Conservation (phyloP, 306 rosid species). For the Pterocarpus macrocarpus region DNA sequence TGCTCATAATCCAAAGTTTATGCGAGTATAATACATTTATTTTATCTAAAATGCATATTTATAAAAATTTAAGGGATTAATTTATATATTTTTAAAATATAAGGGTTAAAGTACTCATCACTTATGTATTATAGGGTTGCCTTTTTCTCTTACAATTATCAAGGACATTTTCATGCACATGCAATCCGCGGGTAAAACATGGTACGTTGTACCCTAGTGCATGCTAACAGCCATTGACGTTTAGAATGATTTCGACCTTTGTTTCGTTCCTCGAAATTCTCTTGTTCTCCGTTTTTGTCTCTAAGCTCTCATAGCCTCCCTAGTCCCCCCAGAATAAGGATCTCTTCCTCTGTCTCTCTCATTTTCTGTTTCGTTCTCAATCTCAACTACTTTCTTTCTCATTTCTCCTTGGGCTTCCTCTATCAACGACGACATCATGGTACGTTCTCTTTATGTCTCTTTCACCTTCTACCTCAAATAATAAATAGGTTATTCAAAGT, state of each 20-base stretch:
- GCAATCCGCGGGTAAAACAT: neutral
- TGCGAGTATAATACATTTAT: no score
- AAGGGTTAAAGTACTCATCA: no score
- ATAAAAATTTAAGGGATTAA: no score
- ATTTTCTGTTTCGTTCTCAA: slow-evolving; percentile 48
- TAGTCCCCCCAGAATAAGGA: slow-evolving; percentile 62
- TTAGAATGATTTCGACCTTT: slow-evolving; percentile 59
- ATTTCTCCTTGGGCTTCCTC: slow-evolving; percentile 46
- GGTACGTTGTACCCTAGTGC: neutral
- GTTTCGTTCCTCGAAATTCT: slow-evolving; percentile 73
- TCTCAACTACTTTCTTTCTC: slow-evolving; percentile 50
- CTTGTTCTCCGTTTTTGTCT: slow-evolving; percentile 67
- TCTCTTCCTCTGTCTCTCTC: slow-evolving; percentile 59
- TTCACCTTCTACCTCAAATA: neutral
- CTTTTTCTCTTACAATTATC: no score
- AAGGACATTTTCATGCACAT: slow-evolving; percentile 1
- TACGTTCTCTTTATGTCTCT: slow-evolving; percentile 47
- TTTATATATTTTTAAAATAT: no score
- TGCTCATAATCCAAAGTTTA: no score
- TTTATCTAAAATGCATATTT: no score
- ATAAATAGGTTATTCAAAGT: slow-evolving; percentile 7
- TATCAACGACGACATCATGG: slow-evolving; percentile 66
- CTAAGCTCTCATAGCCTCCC: slow-evolving; percentile 44
- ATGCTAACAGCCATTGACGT: slow-evolving; percentile 27
- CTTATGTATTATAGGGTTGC: no score